Conservation (phyloP, 2,329 filamentous ascomycete genomes). For the Rosellinia necatrix region DNA sequence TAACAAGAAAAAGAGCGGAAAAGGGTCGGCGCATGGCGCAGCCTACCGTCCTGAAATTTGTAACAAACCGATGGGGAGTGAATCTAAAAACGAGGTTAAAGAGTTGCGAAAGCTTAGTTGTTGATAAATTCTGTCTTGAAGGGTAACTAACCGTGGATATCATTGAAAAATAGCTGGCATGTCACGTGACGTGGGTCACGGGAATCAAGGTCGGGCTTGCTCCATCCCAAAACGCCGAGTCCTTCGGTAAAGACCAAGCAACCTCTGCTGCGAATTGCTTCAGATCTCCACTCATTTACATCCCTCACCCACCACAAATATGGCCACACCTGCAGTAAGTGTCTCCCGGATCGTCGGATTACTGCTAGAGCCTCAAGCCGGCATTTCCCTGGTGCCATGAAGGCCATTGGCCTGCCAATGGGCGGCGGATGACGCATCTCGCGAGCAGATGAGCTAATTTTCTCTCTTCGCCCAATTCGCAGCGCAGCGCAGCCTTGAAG, state of each 20-base stretch:
- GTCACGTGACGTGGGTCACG: constrained; percentile 35
- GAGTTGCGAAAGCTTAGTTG: no score
- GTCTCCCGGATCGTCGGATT: constrained; percentile 20
- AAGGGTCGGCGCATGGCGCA: no score
- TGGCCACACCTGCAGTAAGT: constrained; percentile 74
- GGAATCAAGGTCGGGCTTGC: constrained; percentile 11
- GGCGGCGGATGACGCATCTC: constrained; percentile 20
- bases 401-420: constrained; percentile 39
- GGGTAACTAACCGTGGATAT: no score
- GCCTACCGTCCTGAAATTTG: no score
- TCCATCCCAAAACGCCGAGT: constrained; percentile 33
- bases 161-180: no score
- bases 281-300: constrained; percentile 52
- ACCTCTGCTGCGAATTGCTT: constrained; percentile 53
- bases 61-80: no score
- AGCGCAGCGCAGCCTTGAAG: constrained; percentile 99
- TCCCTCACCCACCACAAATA: constrained; percentile 59
- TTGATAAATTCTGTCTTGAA: no score
- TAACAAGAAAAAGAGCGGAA: no score
- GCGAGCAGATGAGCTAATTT: constrained; percentile 59
- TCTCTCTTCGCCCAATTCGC: constrained; percentile 40
- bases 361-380: constrained; percentile 21
- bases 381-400: neutral
- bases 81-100: no score
- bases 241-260: constrained; percentile 53